phyloP scores from a whole-genome alignment of 768 basidiomycete genomes.

The Mycena rosella region DNA sequence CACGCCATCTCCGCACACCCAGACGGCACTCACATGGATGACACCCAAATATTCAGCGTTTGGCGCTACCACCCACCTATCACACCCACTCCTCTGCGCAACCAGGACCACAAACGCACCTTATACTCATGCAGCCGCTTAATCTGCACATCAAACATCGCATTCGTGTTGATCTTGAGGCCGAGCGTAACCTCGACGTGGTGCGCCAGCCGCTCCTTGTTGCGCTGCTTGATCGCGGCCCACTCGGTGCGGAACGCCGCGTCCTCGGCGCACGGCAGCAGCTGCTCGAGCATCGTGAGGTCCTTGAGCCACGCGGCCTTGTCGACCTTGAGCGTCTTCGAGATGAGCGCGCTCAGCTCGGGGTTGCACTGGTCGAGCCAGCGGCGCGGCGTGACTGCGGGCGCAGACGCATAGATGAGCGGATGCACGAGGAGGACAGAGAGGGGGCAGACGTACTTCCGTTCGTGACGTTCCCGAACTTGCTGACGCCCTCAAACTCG shows the following conservation, averaged over 20 bases:
- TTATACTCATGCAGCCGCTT: conserved; percentile 96
- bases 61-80: conserved; percentile 72
- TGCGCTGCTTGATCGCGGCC: conserved; percentile 87
- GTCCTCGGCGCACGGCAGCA: conserved; percentile 80
- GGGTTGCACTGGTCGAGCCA: conserved; percentile 98
- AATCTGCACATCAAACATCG: conserved; percentile 94
- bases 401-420: not conserved
- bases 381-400: conserved; percentile 87
- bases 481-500: conserved; percentile 90
- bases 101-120: conserved; percentile 47
- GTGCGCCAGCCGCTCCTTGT: conserved; percentile 90
- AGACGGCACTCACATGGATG: conserved; percentile 71
- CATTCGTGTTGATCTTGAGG: conserved; percentile 76
- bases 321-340: conserved; percentile 80
- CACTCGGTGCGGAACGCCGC: conserved; percentile 82
- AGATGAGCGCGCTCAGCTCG: conserved; percentile 85
- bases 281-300: conserved; percentile 79
- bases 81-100: not conserved
- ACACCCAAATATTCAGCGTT: conserved; percentile 94
- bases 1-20: not conserved
- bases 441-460: conserved; percentile 82
- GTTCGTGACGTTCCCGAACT: conserved; percentile 94
- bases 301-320: conserved; percentile 90
- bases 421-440: too few species aligned
- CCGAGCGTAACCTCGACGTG: conserved; percentile 81